Percentiles rank a stretch among this genome's conserved stretches.
phyloP scores from a whole-genome alignment of 371 early-diverging fungal species.

The Rhizopus arrhizus region DNA sequence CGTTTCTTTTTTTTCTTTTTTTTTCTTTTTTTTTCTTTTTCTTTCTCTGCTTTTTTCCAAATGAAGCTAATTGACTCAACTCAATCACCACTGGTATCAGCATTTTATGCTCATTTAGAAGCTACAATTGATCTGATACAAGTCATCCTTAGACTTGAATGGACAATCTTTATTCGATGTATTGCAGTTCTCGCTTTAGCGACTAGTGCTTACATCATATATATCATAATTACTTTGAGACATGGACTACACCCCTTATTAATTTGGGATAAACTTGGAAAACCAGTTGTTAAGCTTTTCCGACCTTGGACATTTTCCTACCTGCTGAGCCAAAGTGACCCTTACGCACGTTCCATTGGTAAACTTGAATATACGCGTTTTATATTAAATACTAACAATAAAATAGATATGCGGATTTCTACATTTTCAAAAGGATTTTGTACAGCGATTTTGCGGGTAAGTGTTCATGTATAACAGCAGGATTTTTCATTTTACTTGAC shows the following conservation, averaged over 20 bases:
- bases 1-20: too few relatives aligned
- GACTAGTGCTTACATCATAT: slow-evolving; percentile 40
- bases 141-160: slow-evolving; percentile 46
- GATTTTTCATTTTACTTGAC: neutral
- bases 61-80: slow-evolving; percentile 1
- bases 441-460: slow-evolving; percentile 55
- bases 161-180: slow-evolving; percentile 51
- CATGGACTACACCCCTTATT: slow-evolving; percentile 45
- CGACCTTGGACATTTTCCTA: slow-evolving; percentile 48
- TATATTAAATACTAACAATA: neutral
- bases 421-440: slow-evolving; percentile 54
- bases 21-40: slow-evolving; percentile 1
- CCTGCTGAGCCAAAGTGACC: slow-evolving; percentile 40
- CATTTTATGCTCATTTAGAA: slow-evolving; percentile 42
- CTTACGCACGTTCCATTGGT: slow-evolving; percentile 53
- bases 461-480: neutral
- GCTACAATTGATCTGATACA: slow-evolving; percentile 40
- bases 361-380: slow-evolving; percentile 3
- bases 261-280: slow-evolving; percentile 51
- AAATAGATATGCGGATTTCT: slow-evolving; percentile 49
- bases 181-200: slow-evolving; percentile 34
- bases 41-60: neutral
- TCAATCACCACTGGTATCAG: slow-evolving; percentile 27
- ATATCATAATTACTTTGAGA: slow-evolving; percentile 43
- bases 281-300: slow-evolving; percentile 48